Conservation (phyloP, 1,284 basidiomycete species). For the Fomitiporia mediterranea region DNA sequence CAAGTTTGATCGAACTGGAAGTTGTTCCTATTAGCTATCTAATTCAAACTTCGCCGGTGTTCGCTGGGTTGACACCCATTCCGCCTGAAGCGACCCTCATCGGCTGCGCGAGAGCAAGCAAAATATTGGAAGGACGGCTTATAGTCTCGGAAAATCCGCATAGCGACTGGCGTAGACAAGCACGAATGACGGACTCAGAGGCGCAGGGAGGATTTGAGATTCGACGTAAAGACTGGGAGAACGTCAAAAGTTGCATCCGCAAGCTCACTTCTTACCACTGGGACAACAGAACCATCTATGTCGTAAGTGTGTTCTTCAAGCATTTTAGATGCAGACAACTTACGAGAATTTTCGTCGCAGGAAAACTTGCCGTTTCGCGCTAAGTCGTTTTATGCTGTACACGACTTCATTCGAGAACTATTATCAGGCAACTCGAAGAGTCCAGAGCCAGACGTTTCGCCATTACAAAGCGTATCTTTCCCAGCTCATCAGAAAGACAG, state of each 20-base stretch:
- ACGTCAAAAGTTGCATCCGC: conserved; percentile 27
- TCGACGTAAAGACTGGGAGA: conserved; percentile 44
- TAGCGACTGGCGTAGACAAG: conserved; percentile 35
- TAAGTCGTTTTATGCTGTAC: conserved; percentile 44
- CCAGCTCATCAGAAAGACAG: conserved; percentile 59
- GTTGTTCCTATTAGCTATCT: conserved; percentile 52
- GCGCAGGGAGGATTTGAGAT: conserved; percentile 50
- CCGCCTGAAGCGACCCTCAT: conserved; percentile 45
- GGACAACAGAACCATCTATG: conserved; percentile 58
- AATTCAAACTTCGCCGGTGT: neutral
- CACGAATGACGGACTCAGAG: conserved; percentile 16
- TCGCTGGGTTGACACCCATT: conserved; percentile 17
- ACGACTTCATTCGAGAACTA: conserved; percentile 40
- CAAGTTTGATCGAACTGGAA: conserved; percentile 30
- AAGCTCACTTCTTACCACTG: conserved; percentile 45
- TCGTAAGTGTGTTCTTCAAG: conserved; percentile 40
- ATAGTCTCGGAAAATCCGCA: conserved; percentile 40
- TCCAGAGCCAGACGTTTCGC: conserved; percentile 22
- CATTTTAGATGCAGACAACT: neutral
- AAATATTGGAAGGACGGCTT: conserved; percentile 56
- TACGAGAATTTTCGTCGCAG: conserved; percentile 35
- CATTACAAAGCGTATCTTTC: conserved; percentile 49
- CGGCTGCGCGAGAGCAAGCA: conserved; percentile 42
- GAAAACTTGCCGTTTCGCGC: conserved; percentile 61
- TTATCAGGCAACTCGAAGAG: conserved; percentile 29